A percentile compares a stretch with the other conserved stretches of the same genome.
phyloP scores from a whole-genome alignment of 805 yeast genomes.

The Peterozyma xylosa region DNA sequence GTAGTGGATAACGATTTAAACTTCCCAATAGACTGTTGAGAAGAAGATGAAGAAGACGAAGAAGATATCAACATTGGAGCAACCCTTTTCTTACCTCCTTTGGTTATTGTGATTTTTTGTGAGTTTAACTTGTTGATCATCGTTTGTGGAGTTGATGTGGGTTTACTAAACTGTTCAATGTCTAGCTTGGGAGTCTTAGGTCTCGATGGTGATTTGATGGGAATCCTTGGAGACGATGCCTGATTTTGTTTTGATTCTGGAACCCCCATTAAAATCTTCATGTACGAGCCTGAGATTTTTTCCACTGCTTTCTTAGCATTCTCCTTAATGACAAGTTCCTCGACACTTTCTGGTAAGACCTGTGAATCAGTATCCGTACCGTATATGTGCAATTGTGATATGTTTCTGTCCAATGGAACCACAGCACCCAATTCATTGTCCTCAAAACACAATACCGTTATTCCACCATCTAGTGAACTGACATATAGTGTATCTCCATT shows the following conservation, averaged over 20 bases:
- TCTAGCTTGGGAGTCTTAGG: not conserved
- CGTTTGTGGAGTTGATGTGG: conserved; percentile 16
- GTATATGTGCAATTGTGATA: conserved; percentile 65
- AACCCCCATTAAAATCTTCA: conserved; percentile 34
- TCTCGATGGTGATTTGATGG: not conserved
- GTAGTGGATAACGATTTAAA: conserved; percentile 4
- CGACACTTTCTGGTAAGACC: conserved; percentile 81
- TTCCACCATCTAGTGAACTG: conserved; percentile 80
- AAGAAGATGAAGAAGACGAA: conserved; percentile 16
- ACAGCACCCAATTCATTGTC: conserved; percentile 50
- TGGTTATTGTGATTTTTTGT: conserved; percentile 56
- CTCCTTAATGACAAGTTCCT: conserved; percentile 70
- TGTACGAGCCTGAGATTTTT: conserved; percentile 22
- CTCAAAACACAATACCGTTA: conserved; percentile 61
- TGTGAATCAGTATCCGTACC: conserved; percentile 84
- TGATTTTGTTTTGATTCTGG: not conserved
- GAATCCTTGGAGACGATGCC: not conserved
- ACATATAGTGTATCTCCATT: conserved; percentile 68
- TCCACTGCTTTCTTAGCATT: conserved; percentile 33
- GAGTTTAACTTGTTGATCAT: conserved; percentile 9
- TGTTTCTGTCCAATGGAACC: conserved; percentile 60
- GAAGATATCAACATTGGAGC: conserved; percentile 60
- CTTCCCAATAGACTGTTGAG: conserved; percentile 3
- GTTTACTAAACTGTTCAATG: conserved; percentile 1
- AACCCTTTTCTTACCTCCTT: conserved; percentile 71